Percentiles rank a stretch among this genome's conserved stretches.
These are phyloP conservation scores for Thecamonas trahens DNA, from an alignment of 78 protist species.

Conservation along the genomic window DNA sequence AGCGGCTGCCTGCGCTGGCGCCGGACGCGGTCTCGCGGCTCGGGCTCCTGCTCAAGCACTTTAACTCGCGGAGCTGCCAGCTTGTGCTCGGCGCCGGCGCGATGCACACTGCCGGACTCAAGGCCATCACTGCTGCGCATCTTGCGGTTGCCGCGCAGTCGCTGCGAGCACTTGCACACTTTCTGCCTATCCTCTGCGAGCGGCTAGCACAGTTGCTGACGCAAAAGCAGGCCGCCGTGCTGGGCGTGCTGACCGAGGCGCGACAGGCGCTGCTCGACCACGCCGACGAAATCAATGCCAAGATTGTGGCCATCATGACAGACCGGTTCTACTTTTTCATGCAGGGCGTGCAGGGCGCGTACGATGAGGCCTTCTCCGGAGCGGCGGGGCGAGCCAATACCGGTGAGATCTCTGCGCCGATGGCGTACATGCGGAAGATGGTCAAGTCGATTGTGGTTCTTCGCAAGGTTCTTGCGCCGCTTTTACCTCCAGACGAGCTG, in stretches of 20 bases:
- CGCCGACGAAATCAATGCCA: not conserved
- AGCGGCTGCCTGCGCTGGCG: not conserved
- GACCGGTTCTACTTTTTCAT: not conserved
- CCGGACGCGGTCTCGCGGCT: not conserved
- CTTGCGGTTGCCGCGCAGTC: not conserved
- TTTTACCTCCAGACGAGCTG: no score
- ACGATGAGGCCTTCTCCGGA: no score
- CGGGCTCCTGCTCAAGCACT: not conserved
- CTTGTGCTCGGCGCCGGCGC: slow-evolving; percentile 7
- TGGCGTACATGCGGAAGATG: no score
- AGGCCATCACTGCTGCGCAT: not conserved
- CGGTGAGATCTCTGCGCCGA: no score
- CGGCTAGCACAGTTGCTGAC: not conserved
- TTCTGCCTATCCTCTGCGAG: not conserved
- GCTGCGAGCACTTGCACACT: not conserved
- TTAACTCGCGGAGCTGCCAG: not conserved
- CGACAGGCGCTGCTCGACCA: not conserved
- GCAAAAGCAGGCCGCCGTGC: not conserved
- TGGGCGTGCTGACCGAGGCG: not conserved
- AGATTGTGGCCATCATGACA: not conserved
- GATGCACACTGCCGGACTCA: slow-evolving; percentile 3
- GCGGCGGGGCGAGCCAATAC: no score
- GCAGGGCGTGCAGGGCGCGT: no score
- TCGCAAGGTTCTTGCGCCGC: no score
- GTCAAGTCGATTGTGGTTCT: no score